Evolutionary conservation across 768 basidiomycete genomes (phyloP).

Genomic region (Tricholoma flavovirens): DNA sequence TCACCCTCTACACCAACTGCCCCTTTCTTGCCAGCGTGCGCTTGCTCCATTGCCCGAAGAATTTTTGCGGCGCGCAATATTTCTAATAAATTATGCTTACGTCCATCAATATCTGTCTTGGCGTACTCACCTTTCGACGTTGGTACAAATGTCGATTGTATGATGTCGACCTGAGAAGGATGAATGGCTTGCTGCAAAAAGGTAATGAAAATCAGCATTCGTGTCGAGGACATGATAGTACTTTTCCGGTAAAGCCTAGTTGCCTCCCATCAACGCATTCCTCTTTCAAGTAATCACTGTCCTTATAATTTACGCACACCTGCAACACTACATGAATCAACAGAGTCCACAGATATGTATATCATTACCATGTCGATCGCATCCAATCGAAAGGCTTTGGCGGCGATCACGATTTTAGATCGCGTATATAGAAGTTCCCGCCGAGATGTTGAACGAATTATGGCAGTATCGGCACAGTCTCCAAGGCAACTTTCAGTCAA

Average conservation of each 20-base stretch:
- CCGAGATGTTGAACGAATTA: slow-evolving; percentile 69
- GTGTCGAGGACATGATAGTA: slow-evolving; percentile 13
- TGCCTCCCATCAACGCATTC: slow-evolving; percentile 77
- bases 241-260: slow-evolving; percentile 92
- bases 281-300: slow-evolving; percentile 54
- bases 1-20: slow-evolving; percentile 76
- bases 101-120: not conserved
- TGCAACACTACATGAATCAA: slow-evolving; percentile 28
- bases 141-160: slow-evolving; percentile 78
- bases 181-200: slow-evolving; percentile 84
- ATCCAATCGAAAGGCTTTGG: slow-evolving; percentile 76
- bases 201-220: not conserved
- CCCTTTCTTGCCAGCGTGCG: slow-evolving; percentile 48
- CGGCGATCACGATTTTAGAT: slow-evolving; percentile 73
- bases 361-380: slow-evolving; percentile 83
- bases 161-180: slow-evolving; percentile 72
- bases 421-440: slow-evolving; percentile 79
- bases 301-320: slow-evolving; percentile 88
- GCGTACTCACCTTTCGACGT: slow-evolving; percentile 49
- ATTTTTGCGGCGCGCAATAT: slow-evolving; percentile 74
- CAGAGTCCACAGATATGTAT: not conserved
- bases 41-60: slow-evolving; percentile 54
- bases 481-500: slow-evolving; percentile 2
- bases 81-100: slow-evolving; percentile 37
- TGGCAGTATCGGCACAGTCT: slow-evolving; percentile 89